phyloP scores from a whole-genome alignment of 345 rosid species.

The Eucalyptus grandis region DNA sequence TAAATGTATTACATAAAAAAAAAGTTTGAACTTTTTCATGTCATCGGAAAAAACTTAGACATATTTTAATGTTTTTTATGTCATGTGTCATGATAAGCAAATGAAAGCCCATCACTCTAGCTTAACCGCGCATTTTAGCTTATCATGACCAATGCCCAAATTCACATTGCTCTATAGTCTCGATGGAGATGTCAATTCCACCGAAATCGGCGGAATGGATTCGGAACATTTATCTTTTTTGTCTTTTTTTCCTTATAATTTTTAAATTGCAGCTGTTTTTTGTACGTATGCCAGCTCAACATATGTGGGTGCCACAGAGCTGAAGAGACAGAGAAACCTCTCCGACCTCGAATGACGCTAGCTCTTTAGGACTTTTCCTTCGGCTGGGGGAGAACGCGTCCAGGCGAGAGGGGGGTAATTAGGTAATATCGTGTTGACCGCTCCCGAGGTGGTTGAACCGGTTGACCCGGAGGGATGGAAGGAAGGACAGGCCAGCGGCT shows the following conservation, averaged over 20 bases:
- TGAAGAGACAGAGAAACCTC: not conserved
- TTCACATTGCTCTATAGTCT: too few relatives aligned
- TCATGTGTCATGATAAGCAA: too few relatives aligned
- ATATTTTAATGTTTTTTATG: too few relatives aligned
- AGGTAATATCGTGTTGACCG: not conserved
- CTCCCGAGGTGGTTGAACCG: not conserved
- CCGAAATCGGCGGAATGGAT: too few relatives aligned
- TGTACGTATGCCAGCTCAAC: not conserved
- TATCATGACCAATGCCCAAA: too few relatives aligned
- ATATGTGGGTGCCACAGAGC: not conserved
- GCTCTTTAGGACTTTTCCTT: not conserved
- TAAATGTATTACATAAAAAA: accelerated
- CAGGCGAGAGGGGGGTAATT: not conserved
- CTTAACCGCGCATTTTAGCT: too few relatives aligned
- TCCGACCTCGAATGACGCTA: not conserved
- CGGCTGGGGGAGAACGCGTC: not conserved
- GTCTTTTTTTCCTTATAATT: not conserved
- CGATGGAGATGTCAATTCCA: too few relatives aligned
- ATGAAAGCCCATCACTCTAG: too few relatives aligned
- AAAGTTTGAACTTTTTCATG: too few relatives aligned
- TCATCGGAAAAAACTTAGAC: too few relatives aligned
- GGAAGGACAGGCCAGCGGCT: not conserved
- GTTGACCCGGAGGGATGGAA: not conserved
- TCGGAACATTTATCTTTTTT: too few relatives aligned
- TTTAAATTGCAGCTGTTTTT: not conserved